These are phyloP conservation scores for Dysphania ambrosioides DNA, from an alignment of 148 eudicot species.

Conservation along the genomic window DNA sequence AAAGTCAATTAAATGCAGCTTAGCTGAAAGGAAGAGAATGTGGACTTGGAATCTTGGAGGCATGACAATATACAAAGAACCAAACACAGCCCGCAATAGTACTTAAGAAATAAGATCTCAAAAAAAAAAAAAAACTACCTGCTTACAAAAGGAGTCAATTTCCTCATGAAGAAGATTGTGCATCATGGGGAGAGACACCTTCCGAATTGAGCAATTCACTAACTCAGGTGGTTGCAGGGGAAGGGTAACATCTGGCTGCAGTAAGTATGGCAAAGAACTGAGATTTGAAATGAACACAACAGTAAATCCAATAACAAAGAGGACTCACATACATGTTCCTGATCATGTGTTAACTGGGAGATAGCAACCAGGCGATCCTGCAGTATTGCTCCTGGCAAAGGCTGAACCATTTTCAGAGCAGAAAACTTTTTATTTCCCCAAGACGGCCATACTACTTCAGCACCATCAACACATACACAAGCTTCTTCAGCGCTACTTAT, in stretches of 20 bases:
- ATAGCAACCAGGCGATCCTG: constrained; percentile 91
- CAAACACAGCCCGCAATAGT: not conserved
- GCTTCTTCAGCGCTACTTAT: constrained; percentile 74
- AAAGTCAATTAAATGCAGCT: constrained; percentile 12
- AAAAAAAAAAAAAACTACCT: constrained; percentile 47
- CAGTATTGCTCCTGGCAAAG: constrained; percentile 72
- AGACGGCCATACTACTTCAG: constrained; percentile 90
- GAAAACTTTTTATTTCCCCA: constrained; percentile 80
- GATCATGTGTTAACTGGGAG: constrained; percentile 85
- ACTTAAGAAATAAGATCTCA: not conserved
- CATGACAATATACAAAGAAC: constrained; percentile 3
- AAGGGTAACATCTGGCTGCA: constrained; percentile 86
- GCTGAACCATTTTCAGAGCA: constrained; percentile 67
- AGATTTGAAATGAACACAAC: constrained; percentile 3
- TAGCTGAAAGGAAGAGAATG: not conserved
- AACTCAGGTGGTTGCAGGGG: constrained; percentile 77
- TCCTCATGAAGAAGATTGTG: constrained; percentile 87
- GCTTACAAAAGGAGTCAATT: constrained; percentile 85
- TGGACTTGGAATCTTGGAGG: not conserved
- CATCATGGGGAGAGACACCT: constrained; percentile 61
- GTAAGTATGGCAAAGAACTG: constrained; percentile 17
- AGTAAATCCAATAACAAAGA: constrained; percentile 12
- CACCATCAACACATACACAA: constrained; percentile 70
- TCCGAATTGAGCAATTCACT: constrained; percentile 46
- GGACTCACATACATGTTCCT: constrained; percentile 71